These are phyloP conservation scores for Penicillium sp. DNA, from an alignment of 2,329 filamentous ascomycete species.

Conservation along the genomic window DNA sequence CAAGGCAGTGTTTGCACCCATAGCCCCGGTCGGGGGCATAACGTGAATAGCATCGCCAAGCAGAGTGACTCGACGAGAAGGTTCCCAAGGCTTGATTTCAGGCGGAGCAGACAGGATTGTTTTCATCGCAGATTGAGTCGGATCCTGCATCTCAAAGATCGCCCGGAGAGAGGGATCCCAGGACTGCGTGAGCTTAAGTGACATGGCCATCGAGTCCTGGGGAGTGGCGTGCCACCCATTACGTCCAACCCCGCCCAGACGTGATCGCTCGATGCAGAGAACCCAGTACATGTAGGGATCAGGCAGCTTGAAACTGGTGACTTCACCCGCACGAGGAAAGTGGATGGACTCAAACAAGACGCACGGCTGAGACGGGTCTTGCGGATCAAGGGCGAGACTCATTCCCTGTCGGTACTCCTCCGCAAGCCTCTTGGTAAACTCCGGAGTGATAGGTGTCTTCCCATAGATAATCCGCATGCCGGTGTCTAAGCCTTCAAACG, in stretches of 20 bases:
- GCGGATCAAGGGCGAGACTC: constrained; percentile 10
- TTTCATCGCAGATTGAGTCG: constrained; percentile 27
- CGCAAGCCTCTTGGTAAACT: constrained; percentile 8
- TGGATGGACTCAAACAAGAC: constrained; percentile 17
- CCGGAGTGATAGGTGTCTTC: constrained; percentile 17
- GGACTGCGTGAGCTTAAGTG: constrained; percentile 18
- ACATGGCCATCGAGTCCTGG: constrained; percentile 10
- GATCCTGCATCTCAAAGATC: constrained; percentile 24
- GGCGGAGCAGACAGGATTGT: constrained; percentile 29
- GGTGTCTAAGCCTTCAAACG: constrained; percentile 33
- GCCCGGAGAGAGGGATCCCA: constrained; percentile 22
- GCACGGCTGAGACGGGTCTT: constrained; percentile 8
- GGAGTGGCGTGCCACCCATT: constrained; percentile 9
- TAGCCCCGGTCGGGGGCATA: constrained; percentile 44
- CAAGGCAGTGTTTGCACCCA: constrained; percentile 44
- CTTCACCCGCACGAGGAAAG: constrained; percentile 10
- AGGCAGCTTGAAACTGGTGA: constrained; percentile 13
- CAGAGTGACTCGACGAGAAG: constrained; percentile 33
- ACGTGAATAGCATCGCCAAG: constrained; percentile 43
- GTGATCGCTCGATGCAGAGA: constrained; percentile 4
- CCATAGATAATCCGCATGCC: constrained; percentile 34
- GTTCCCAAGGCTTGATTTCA: constrained; percentile 22
- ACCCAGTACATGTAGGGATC: constrained; percentile 25
- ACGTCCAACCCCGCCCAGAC: constrained; percentile 8
- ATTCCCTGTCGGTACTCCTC: constrained; percentile 11